Percentiles rank a stretch among this genome's conserved stretches.
Evolutionary conservation across 305 asterid genomes (phyloP).

Genomic region (Solanum chacoense): DNA sequence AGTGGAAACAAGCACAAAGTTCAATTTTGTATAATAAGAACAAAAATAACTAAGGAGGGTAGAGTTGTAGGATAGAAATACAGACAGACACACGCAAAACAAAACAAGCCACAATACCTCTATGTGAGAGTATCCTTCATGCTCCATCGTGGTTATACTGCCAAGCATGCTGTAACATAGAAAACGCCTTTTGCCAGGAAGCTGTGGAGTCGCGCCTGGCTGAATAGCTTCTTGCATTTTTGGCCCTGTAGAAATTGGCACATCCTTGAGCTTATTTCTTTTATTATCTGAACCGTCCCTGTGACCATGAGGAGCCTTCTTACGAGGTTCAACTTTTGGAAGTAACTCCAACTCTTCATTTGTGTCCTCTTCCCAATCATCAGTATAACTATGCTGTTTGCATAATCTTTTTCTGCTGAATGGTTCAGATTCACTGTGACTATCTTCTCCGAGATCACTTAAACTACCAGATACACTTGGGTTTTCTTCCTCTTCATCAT

Average conservation of each 20-base stretch:
- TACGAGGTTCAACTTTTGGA: constrained; percentile 49
- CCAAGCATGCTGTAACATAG: constrained; percentile 93
- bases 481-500: constrained; percentile 68
- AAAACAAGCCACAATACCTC: constrained; percentile 41
- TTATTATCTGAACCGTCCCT: constrained; percentile 24
- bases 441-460: constrained; percentile 74
- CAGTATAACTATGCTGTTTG: constrained; percentile 31
- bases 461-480: constrained; percentile 62
- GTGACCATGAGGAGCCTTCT: constrained; percentile 41
- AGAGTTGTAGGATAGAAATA: not conserved
- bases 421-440: constrained; percentile 48
- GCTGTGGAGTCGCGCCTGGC: constrained; percentile 82
- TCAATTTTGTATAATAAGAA: not conserved
- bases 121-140: constrained; percentile 88
- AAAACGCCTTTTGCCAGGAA: constrained; percentile 83
- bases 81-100: not conserved
- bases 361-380: constrained; percentile 57
- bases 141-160: constrained; percentile 84
- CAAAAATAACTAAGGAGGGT: not conserved
- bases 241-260: constrained; percentile 24
- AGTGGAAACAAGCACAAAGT: not conserved
- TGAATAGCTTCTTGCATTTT: constrained; percentile 89
- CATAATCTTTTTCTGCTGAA: constrained; percentile 67
- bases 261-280: constrained; percentile 32
- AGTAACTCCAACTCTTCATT: constrained; percentile 38